Conservation (phyloP, 176 grass and related monocot genomes). For the Panicum miliaceum region DNA sequence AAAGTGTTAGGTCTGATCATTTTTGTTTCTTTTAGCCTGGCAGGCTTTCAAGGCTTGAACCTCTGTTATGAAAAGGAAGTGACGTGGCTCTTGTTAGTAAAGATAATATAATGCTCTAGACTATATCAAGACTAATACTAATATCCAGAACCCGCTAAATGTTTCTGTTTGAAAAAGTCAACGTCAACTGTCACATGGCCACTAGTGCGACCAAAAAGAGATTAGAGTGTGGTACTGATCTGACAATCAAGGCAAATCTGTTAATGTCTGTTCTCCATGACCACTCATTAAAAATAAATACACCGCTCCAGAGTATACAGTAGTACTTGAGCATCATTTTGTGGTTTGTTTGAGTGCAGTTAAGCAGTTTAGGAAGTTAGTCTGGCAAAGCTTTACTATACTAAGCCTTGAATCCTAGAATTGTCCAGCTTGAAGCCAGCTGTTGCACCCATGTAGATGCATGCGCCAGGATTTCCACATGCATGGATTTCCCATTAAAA, state of each 20-base stretch:
- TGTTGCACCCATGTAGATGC: background rate
- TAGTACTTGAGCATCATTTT: background rate
- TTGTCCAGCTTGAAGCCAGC: background rate
- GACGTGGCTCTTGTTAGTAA: slow-evolving; percentile 6
- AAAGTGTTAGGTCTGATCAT: slow-evolving; percentile 1
- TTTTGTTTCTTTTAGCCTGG: slow-evolving; percentile 54
- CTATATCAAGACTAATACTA: background rate
- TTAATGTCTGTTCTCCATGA: background rate
- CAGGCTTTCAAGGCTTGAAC: slow-evolving; percentile 65
- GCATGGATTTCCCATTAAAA: background rate
- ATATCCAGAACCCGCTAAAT: background rate
- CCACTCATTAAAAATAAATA: background rate
- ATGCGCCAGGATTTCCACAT: background rate
- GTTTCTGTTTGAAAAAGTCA: background rate
- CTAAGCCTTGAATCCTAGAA: background rate
- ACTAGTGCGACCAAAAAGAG: background rate
- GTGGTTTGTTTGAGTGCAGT: background rate
- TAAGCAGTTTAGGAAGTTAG: background rate
- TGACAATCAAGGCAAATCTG: background rate
- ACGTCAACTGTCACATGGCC: background rate
- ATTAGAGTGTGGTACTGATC: background rate
- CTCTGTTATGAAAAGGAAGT: slow-evolving; percentile 35
- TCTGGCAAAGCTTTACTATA: background rate
- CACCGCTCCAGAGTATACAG: background rate
- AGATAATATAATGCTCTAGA: slow-evolving; percentile 3